phyloP scores from a whole-genome alignment of 2,329 filamentous ascomycete species.

The Nothomitra cinnamomea region DNA sequence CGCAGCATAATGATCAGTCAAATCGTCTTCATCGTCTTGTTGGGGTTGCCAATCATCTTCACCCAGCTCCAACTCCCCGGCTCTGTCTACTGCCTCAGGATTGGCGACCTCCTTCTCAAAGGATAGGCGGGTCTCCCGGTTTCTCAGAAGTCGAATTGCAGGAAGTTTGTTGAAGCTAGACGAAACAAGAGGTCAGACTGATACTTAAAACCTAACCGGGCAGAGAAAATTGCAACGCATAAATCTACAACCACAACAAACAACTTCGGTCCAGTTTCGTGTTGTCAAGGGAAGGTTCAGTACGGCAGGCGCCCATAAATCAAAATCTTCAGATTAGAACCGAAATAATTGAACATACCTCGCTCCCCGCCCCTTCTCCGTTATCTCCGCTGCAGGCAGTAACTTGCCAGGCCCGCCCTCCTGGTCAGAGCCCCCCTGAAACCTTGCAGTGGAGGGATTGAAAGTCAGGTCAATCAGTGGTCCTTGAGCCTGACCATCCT shows the following conservation, averaged over 20 bases:
- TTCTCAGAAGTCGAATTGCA: neutral
- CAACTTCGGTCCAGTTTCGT: neutral
- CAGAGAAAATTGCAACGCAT: too few relatives aligned
- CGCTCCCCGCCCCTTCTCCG: neutral
- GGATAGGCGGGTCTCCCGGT: neutral
- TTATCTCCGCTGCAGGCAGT: neutral
- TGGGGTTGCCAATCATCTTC: neutral
- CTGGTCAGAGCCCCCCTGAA: neutral
- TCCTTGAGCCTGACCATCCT: neutral
- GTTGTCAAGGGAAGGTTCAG: neutral
- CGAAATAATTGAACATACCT: neutral
- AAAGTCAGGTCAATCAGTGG: slow-evolving; percentile 8
- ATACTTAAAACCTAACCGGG: too few relatives aligned
- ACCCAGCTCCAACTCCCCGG: neutral
- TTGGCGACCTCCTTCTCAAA: neutral
- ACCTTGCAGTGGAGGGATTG: neutral
- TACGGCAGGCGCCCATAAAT: neutral
- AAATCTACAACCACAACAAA: neutral
- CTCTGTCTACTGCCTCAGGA: neutral
- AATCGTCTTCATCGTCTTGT: neutral
- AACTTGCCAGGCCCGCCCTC: neutral
- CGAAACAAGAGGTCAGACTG: too few relatives aligned
- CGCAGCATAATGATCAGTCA: neutral
- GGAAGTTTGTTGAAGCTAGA: too few relatives aligned
- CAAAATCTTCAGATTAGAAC: neutral